Conservation (phyloP, 1,139 yeast species). For the Pichia sp. region DNA sequence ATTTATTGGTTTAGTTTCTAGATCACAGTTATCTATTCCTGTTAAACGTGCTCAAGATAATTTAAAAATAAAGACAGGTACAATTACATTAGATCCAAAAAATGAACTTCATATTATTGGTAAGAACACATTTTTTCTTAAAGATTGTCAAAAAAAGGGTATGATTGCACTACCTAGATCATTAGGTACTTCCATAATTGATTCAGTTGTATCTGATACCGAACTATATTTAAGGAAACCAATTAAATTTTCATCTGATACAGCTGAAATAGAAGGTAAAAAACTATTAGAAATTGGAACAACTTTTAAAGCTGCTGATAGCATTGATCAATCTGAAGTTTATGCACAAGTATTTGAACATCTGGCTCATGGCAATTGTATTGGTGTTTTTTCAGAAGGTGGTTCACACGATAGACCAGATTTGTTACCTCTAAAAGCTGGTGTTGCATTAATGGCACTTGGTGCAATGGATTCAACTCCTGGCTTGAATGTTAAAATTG, state of each 20-base stretch:
- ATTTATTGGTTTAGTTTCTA: slow-evolving; percentile 71
- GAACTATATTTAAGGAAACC: slow-evolving; percentile 67
- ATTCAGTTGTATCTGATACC: slow-evolving; percentile 65
- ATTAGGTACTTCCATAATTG: slow-evolving; percentile 70
- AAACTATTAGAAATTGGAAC: slow-evolving; percentile 48
- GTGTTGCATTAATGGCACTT: slow-evolving; percentile 95
- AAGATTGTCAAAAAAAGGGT: slow-evolving; percentile 62
- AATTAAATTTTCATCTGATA: slow-evolving; percentile 40
- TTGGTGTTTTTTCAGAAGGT: slow-evolving; percentile 98
- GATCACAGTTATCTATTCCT: slow-evolving; percentile 76
- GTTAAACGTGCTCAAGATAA: slow-evolving; percentile 90
- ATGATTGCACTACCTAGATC: slow-evolving; percentile 73
- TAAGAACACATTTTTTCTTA: slow-evolving; percentile 53
- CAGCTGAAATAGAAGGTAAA: slow-evolving; percentile 34
- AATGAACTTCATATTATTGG: slow-evolving; percentile 53
- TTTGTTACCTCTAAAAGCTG: slow-evolving; percentile 86
- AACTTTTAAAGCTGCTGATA: slow-evolving; percentile 65
- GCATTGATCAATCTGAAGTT: slow-evolving; percentile 78
- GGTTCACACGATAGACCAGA: slow-evolving; percentile 96
- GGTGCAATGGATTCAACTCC: slow-evolving; percentile 81
- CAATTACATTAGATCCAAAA: slow-evolving; percentile 34
- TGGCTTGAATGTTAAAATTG: slow-evolving; percentile 69
- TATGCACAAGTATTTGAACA: slow-evolving; percentile 80
- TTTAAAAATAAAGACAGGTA: slow-evolving; percentile 35
- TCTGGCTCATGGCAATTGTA: slow-evolving; percentile 68